A percentile compares a stretch with the other conserved stretches of the same genome.
Conservation (phyloP, 1,139 yeast species). For the Zygosaccharomyces sapae region DNA sequence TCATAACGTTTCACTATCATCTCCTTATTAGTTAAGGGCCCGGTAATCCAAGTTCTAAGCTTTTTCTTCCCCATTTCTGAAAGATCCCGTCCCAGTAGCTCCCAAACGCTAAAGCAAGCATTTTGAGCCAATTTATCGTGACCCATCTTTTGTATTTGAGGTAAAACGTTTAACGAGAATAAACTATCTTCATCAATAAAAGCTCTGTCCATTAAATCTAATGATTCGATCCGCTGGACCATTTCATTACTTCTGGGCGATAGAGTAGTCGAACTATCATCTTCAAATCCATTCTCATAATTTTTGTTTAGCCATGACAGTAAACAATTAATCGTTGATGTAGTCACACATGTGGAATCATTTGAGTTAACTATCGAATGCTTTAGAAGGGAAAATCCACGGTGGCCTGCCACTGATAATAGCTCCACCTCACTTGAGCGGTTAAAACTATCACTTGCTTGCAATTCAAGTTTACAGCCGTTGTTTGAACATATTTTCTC, state of each 20-base stretch:
- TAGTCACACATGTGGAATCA: conserved; percentile 6
- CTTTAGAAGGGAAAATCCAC: conserved; percentile 8
- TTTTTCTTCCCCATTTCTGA: conserved; percentile 35
- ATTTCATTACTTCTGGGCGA: not conserved
- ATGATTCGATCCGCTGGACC: conserved; percentile 6
- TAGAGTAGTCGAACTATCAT: not conserved
- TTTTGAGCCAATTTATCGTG: conserved; percentile 17
- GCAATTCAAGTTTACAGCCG: conserved; percentile 15
- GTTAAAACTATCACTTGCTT: conserved; percentile 13
- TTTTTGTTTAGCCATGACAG: conserved; percentile 5
- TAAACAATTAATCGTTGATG: conserved; percentile 15
- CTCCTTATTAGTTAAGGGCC: conserved; percentile 35
- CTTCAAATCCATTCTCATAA: not conserved
- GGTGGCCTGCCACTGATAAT: conserved; percentile 1
- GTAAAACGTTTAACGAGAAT: conserved; percentile 36
- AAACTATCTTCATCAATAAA: conserved; percentile 39
- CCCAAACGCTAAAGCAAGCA: conserved; percentile 27
- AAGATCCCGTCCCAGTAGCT: conserved; percentile 32
- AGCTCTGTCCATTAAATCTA: conserved; percentile 25
- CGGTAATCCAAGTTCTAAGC: conserved; percentile 38
- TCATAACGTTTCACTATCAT: conserved; percentile 35
- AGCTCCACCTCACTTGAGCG: not conserved
- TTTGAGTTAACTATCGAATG: conserved; percentile 9
- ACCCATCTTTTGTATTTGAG: conserved; percentile 14
- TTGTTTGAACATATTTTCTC: conserved; percentile 8